A percentile compares a stretch with the other conserved stretches of the same genome.
Conservation (phyloP, 305 asterid genomes). For the Andrographis paniculata region DNA sequence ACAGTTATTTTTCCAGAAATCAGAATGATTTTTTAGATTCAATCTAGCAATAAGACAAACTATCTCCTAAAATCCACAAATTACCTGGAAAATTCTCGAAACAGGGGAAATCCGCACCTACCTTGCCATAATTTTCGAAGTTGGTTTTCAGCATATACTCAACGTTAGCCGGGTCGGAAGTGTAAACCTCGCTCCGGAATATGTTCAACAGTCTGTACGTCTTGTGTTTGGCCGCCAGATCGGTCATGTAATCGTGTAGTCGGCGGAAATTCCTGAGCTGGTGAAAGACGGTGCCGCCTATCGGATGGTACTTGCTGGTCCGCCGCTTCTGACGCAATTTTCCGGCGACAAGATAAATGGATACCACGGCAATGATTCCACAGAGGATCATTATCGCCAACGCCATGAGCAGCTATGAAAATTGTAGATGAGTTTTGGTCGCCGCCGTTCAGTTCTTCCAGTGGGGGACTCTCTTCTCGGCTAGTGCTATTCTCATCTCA, state of each 20-base stretch:
- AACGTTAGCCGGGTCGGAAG: conserved; percentile 50
- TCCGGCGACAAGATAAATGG: not conserved
- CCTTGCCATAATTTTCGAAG: conserved; percentile 66
- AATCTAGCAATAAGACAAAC: no score
- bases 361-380: not conserved
- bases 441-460: no score
- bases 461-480: no score
- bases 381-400: not conserved
- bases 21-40: no score
- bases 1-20: no score
- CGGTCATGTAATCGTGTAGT: conserved; percentile 59
- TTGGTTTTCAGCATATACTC: conserved; percentile 70
- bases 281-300: conserved; percentile 40
- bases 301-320: conserved; percentile 32
- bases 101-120: conserved; percentile 1
- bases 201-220: conserved; percentile 49
- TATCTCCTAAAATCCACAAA: no score
- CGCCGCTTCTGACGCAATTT: not conserved
- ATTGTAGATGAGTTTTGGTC: no score
- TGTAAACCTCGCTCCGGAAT: conserved; percentile 43
- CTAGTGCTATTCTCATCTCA: no score
- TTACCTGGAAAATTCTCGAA: not conserved
- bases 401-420: no score
- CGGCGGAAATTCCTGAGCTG: conserved; percentile 45
- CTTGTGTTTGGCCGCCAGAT: conserved; percentile 39